A percentile compares a stretch with the other conserved stretches of the same genome.
Conservation (phyloP, 2,329 filamentous ascomycete species). For the Trichoderma afroharzianum region DNA sequence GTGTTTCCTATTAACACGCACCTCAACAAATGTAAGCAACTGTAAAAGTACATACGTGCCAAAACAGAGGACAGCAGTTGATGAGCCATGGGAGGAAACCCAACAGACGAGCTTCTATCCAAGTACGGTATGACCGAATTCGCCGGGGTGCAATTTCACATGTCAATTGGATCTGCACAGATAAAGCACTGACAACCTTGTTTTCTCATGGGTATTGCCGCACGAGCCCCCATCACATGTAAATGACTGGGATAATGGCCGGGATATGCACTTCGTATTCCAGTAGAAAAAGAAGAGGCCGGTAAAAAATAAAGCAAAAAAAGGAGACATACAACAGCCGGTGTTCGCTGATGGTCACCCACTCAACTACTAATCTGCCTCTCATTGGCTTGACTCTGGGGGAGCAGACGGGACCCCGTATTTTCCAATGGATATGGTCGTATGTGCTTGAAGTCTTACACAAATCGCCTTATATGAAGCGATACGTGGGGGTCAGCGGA, state of each 20-base stretch:
- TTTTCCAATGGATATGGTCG: conserved; percentile 5
- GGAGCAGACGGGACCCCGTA: conserved; percentile 1
- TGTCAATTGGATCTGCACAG: neutral
- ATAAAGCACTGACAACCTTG: neutral
- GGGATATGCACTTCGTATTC: neutral
- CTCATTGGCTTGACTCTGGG: neutral
- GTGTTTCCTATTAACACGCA: neutral
- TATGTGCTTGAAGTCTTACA: neutral
- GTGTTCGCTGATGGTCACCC: neutral
- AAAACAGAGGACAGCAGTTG: neutral
- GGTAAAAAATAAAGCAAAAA: neutral
- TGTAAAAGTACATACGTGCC: neutral
- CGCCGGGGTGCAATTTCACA: neutral
- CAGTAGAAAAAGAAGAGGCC: neutral
- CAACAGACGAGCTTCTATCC: too few species aligned
- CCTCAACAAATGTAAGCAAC: neutral
- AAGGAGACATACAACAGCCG: neutral
- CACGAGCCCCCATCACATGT: neutral
- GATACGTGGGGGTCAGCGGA: neutral
- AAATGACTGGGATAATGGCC: neutral
- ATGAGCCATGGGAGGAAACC: neutral
- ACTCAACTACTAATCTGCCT: neutral
- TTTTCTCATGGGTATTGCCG: neutral
- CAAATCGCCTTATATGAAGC: neutral
- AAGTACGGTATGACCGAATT: neutral